phyloP scores from a whole-genome alignment of 1,284 basidiomycete genomes.

The Ganoderma leucocontextum region DNA sequence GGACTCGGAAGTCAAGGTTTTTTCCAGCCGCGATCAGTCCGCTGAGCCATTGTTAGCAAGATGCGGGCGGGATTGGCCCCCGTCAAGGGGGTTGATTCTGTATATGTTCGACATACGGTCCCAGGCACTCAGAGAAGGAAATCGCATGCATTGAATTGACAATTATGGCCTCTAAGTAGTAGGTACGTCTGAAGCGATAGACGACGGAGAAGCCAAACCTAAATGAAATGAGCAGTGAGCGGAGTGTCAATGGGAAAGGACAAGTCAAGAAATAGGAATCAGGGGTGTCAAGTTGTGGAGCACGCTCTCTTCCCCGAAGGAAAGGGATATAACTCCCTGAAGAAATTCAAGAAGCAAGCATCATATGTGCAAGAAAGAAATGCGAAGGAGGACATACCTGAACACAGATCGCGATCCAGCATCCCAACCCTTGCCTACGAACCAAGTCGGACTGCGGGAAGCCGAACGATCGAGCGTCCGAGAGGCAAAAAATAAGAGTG shows the following conservation, averaged over 20 bases:
- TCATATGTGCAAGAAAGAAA: conserved; percentile 25
- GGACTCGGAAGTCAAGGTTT: no score
- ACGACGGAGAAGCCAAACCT: neutral
- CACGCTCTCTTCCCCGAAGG: conserved; percentile 54
- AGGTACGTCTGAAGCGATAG: neutral
- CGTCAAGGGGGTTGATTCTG: no score
- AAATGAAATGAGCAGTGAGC: neutral
- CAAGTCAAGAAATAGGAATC: neutral
- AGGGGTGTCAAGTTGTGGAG: conserved; percentile 76
- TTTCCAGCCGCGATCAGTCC: no score
- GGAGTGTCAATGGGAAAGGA: neutral
- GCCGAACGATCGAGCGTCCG: conserved; percentile 44
- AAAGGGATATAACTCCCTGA: conserved; percentile 78
- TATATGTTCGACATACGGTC: neutral
- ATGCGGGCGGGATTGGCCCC: no score
- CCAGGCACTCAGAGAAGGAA: neutral
- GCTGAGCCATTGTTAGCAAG: no score
- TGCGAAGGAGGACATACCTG: conserved; percentile 10
- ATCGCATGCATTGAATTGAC: neutral
- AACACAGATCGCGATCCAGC: neutral
- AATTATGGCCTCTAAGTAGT: neutral
- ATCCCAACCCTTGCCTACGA: neutral
- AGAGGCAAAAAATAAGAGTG: conserved; percentile 54
- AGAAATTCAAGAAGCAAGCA: conserved; percentile 74
- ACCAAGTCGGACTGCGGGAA: neutral